Percentiles rank a stretch among this genome's conserved stretches.
phyloP scores from a whole-genome alignment of 108 stramenopile genomes.

The Discostella pseudostelligera region DNA sequence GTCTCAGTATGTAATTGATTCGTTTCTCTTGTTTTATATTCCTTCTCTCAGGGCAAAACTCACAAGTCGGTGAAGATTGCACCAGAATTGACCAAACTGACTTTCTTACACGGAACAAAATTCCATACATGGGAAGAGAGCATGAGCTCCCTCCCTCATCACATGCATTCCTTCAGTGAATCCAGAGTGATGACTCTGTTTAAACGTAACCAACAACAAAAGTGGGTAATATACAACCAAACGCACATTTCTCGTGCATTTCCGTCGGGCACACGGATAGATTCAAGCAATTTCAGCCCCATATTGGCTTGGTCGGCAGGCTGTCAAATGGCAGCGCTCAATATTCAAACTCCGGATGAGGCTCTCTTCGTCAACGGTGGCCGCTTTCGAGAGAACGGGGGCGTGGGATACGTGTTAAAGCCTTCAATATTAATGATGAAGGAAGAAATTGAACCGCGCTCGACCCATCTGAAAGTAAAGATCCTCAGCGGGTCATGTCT shows the following conservation, averaged over 20 bases:
- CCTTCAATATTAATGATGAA: conserved; percentile 60
- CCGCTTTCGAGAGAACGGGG: conserved; percentile 83
- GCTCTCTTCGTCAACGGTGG: conserved; percentile 87
- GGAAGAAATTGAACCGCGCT: conserved; percentile 32
- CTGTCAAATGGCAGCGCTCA: conserved; percentile 92
- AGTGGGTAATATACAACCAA: conserved; percentile 77
- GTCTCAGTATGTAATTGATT: not conserved
- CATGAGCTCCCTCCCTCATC: conserved; percentile 42
- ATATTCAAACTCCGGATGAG: conserved; percentile 87
- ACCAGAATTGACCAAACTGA: conserved; percentile 61
- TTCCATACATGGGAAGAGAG: conserved; percentile 61
- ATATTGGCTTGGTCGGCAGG: conserved; percentile 87
- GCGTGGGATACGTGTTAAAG: conserved; percentile 91
- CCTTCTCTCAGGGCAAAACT: conserved; percentile 16
- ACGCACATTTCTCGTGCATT: conserved; percentile 86
- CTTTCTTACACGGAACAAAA: conserved; percentile 75
- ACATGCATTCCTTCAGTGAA: conserved; percentile 85
- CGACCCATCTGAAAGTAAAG: conserved; percentile 53
- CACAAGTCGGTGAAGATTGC: conserved; percentile 50
- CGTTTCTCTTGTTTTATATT: not conserved
- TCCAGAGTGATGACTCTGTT: conserved; percentile 56
- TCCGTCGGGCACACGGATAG: conserved; percentile 82
- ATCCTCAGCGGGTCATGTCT: conserved; percentile 74
- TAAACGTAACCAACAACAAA: conserved; percentile 36
- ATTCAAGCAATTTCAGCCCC: conserved; percentile 95